These are phyloP conservation scores for Sarocladium strictum DNA, from an alignment of 2,329 filamentous ascomycete species.

Conservation along the genomic window DNA sequence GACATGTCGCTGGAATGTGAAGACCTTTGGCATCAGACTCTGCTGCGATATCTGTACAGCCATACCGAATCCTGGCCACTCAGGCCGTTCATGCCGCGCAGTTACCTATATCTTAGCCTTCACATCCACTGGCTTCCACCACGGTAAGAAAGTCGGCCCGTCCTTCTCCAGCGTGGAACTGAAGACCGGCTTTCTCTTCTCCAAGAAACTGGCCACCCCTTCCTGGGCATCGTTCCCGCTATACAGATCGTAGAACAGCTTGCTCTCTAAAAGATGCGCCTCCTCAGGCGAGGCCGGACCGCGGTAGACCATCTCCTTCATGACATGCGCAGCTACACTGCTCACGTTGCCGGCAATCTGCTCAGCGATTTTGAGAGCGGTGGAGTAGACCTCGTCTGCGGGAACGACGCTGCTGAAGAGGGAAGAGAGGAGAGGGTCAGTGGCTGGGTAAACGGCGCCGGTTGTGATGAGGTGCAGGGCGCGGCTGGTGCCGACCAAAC, in stretches of 20 bases:
- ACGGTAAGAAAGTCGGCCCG: constrained; percentile 56
- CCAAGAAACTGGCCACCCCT: constrained; percentile 61
- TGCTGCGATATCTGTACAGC: no score
- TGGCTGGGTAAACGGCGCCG: constrained; percentile 51
- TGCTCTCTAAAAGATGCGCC: constrained; percentile 64
- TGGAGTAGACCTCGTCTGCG: constrained; percentile 54
- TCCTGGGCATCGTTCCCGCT: constrained; percentile 55
- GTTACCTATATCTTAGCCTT: constrained; percentile 16
- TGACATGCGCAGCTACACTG: constrained; percentile 56
- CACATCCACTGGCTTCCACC: constrained; percentile 52
- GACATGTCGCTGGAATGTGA: no score
- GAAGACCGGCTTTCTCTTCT: constrained; percentile 62
- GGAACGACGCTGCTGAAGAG: constrained; percentile 63
- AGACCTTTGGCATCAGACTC: no score
- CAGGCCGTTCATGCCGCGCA: no score
- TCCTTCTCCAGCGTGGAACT: constrained; percentile 54
- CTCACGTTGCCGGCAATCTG: constrained; percentile 64
- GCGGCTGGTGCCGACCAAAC: constrained; percentile 58
- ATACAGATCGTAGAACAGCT: constrained; percentile 57
- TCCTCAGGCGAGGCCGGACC: constrained; percentile 56
- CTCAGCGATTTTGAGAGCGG: constrained; percentile 59
- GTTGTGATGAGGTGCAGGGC: constrained; percentile 64
- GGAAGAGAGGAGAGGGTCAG: constrained; percentile 44
- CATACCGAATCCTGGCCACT: no score
- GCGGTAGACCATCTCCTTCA: constrained; percentile 66